These are phyloP conservation scores for Bipolaris sorokiniana DNA, from an alignment of 2,329 filamentous ascomycete species.

Conservation along the genomic window DNA sequence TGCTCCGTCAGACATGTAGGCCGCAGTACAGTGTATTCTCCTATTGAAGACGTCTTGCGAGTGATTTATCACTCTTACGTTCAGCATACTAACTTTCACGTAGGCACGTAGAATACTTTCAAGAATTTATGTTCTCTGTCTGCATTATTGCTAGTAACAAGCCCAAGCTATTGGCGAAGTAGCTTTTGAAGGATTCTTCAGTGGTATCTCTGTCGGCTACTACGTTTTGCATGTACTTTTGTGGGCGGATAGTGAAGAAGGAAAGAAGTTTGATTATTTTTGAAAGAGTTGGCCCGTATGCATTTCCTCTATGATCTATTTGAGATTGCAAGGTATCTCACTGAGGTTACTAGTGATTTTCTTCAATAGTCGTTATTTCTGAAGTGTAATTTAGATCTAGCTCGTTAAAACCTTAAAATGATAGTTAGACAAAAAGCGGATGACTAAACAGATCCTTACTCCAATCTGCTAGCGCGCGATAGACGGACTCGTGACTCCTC, in stretches of 20 bases:
- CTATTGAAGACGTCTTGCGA: too few species aligned
- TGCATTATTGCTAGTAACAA: too few species aligned
- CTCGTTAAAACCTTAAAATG: too few species aligned
- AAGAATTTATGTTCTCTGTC: too few species aligned
- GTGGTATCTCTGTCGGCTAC: neutral
- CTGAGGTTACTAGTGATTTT: neutral
- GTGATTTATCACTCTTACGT: too few species aligned
- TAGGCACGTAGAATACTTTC: too few species aligned
- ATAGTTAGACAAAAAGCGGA: too few species aligned
- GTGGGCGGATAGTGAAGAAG: neutral
- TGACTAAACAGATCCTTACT: constrained; percentile 2
- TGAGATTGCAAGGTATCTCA: neutral
- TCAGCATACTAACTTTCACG: too few species aligned
- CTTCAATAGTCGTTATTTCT: too few species aligned
- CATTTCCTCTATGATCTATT: neutral
- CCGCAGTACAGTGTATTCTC: too few species aligned
- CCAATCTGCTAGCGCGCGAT: neutral
- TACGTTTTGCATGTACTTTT: neutral
- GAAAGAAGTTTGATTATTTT: neutral
- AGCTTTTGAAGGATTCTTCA: neutral
- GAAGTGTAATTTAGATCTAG: too few species aligned
- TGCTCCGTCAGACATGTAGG: too few species aligned
- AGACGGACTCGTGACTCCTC: constrained; percentile 20
- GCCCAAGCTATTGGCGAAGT: neutral
- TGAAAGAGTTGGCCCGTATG: neutral